A percentile compares a stretch with the other conserved stretches of the same genome.
phyloP scores from a whole-genome alignment of 2,329 filamentous ascomycete species.

The Fusarium sp. region DNA sequence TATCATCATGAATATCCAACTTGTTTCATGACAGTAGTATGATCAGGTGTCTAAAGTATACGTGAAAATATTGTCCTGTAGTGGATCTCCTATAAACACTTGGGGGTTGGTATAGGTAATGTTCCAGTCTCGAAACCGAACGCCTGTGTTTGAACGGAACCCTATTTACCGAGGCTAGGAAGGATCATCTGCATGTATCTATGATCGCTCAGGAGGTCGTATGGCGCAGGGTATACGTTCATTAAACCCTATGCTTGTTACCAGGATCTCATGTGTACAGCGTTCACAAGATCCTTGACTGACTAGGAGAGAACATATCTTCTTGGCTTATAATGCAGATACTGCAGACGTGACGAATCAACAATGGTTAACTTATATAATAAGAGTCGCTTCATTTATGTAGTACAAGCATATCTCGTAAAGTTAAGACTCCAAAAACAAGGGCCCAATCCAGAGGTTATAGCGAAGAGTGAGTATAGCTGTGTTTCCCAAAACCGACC shows the following conservation, averaged over 20 bases:
- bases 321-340: no score
- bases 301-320: not conserved
- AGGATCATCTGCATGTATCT: no score
- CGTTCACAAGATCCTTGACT: not conserved
- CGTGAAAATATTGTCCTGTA: not conserved
- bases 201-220: no score
- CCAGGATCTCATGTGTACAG: not conserved
- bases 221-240: no score
- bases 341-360: not conserved
- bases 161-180: no score
- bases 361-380: constrained; percentile 26
- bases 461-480: constrained; percentile 30
- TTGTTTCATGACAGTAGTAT: no score
- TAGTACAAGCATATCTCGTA: constrained; percentile 43
- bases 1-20: not conserved
- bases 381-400: constrained; percentile 42
- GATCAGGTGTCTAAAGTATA: not conserved
- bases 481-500: constrained; percentile 27
- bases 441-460: constrained; percentile 26
- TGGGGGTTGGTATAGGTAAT: not conserved
- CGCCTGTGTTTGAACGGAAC: no score
- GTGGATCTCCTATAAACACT: no score
- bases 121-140: no score
- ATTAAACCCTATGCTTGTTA: no score
- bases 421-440: constrained; percentile 35